Percentiles rank a stretch among this genome's conserved stretches.
These are phyloP conservation scores for Pseudocercospora ulei DNA, from an alignment of 2,329 filamentous ascomycete species.

Conservation along the genomic window DNA sequence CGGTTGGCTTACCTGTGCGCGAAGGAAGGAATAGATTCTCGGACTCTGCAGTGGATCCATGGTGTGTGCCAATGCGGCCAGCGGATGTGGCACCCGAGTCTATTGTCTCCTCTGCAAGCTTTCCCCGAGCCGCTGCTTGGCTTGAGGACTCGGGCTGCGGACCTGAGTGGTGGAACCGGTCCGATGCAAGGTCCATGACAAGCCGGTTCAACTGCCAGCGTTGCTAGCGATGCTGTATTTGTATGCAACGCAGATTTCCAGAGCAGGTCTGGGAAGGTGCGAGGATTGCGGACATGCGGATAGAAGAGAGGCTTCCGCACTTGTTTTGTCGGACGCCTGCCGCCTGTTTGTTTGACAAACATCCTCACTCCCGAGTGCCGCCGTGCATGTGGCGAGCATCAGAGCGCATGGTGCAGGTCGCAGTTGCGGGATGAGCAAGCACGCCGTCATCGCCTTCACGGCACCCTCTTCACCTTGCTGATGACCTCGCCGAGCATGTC, in stretches of 20 bases:
- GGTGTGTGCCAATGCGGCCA: background rate
- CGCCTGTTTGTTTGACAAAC: conserved; percentile 4
- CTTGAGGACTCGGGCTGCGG: conserved; percentile 11
- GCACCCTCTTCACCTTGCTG: conserved; percentile 34
- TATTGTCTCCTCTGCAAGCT: background rate
- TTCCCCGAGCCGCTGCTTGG: conserved; percentile 3
- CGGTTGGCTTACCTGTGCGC: background rate
- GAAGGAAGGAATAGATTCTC: background rate
- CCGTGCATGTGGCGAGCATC: conserved; percentile 1
- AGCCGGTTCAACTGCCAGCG: no score
- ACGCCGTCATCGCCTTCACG: conserved; percentile 20
- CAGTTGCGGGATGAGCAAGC: background rate
- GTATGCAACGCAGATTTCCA: no score
- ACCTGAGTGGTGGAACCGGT: conserved; percentile 6
- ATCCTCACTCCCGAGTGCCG: conserved; percentile 2
- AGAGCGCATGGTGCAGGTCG: background rate
- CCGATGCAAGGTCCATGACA: conserved; percentile 8
- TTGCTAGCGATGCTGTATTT: no score
- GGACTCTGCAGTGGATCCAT: background rate
- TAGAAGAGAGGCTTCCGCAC: no score
- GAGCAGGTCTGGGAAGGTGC: no score
- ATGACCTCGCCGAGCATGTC: conserved; percentile 43
- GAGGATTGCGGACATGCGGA: no score
- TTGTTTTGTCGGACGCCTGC: conserved; percentile 3
- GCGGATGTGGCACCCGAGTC: conserved; percentile 3